A percentile compares a stretch with the other conserved stretches of the same genome.
phyloP scores from a whole-genome alignment of 352 stramenopile species.

The Globisporangium takayamanum region DNA sequence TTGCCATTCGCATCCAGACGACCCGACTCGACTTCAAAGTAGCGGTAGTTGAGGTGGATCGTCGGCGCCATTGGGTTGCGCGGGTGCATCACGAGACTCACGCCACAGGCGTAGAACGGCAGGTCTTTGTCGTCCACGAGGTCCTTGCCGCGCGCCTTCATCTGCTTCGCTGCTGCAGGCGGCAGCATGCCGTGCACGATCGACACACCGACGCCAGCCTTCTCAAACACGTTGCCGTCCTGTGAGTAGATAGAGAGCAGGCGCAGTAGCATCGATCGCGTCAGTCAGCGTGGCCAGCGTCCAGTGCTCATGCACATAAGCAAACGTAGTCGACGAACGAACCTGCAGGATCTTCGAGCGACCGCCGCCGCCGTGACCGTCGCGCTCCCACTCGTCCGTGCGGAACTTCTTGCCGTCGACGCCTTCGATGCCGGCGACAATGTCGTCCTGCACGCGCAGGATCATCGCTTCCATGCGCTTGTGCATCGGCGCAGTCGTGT shows the following conservation, averaged over 20 bases:
- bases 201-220: slow-evolving; percentile 96
- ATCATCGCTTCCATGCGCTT: slow-evolving; percentile 83
- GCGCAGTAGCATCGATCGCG: too few species aligned
- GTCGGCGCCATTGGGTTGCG: slow-evolving; percentile 92
- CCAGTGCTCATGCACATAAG: background rate
- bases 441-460: slow-evolving; percentile 79
- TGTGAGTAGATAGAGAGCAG: slow-evolving; percentile 19
- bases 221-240: slow-evolving; percentile 96
- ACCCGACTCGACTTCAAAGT: slow-evolving; percentile 94
- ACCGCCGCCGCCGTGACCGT: slow-evolving; percentile 91
- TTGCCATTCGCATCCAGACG: slow-evolving; percentile 74
- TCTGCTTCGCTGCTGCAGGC: slow-evolving; percentile 76
- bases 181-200: slow-evolving; percentile 96
- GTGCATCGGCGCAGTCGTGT: slow-evolving; percentile 53
- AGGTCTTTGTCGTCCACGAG: slow-evolving; percentile 70
- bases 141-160: slow-evolving; percentile 72
- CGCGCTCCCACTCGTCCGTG: slow-evolving; percentile 93
- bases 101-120: slow-evolving; percentile 94
- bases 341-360: slow-evolving; percentile 91
- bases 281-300: too few species aligned
- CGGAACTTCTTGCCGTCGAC: slow-evolving; percentile 94
- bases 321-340: too few species aligned
- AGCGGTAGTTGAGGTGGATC: slow-evolving; percentile 97
- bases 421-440: slow-evolving; percentile 81
- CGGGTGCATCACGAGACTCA: slow-evolving; percentile 97